Conservation (phyloP, 139 green algal genomes). For the Coelastrella sp. region DNA sequence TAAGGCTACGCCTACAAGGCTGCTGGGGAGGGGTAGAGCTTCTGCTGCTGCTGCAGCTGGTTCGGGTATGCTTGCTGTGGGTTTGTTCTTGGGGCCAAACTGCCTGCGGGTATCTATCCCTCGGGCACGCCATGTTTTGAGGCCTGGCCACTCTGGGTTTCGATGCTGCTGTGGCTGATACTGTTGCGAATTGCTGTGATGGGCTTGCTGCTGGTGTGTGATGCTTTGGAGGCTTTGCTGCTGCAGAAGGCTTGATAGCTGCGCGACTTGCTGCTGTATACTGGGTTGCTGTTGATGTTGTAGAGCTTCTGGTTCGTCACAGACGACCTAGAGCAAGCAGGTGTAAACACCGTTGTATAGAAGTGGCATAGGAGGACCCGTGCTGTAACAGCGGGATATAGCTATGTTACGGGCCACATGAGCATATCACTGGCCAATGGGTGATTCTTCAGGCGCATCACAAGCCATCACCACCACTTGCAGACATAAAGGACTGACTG, state of each 20-base stretch:
- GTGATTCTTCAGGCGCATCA: too few relatives aligned
- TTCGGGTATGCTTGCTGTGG: neutral
- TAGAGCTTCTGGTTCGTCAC: neutral
- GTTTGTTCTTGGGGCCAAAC: constrained; percentile 45
- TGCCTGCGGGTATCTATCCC: constrained; percentile 44
- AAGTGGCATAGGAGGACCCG: too few relatives aligned
- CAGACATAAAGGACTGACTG: too few relatives aligned
- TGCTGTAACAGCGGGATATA: too few relatives aligned
- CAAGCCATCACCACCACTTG: too few relatives aligned
- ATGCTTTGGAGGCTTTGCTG: neutral
- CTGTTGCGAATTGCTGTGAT: neutral
- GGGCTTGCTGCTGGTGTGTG: constrained; percentile 9
- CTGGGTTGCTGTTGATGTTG: neutral
- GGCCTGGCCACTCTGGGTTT: constrained; percentile 56
- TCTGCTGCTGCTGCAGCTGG: constrained; percentile 22
- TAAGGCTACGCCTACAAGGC: neutral
- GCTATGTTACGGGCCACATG: too few relatives aligned
- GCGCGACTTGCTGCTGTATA: neutral
- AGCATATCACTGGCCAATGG: too few relatives aligned
- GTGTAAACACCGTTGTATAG: too few relatives aligned
- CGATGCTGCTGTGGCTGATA: constrained; percentile 20
- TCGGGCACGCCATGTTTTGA: constrained; percentile 48
- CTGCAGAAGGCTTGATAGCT: neutral
- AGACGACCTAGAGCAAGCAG: too few relatives aligned
- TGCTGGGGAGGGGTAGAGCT: neutral